A percentile compares a stretch with the other conserved stretches of the same genome.
These are phyloP conservation scores for Fabrea salina DNA, from an alignment of 169 alveolate species.

Conservation along the genomic window DNA sequence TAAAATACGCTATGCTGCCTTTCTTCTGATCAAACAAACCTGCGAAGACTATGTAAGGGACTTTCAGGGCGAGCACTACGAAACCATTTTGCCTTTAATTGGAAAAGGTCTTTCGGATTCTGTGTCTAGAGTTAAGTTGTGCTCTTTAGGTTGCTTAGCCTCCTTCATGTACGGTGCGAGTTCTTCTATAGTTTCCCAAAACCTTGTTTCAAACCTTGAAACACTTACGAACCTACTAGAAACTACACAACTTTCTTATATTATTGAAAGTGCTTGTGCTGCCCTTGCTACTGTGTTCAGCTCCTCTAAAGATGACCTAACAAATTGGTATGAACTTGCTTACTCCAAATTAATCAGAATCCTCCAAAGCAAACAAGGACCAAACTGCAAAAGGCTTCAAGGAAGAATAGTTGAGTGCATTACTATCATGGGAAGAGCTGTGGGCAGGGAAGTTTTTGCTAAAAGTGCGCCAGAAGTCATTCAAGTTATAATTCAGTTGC, in stretches of 20 bases:
- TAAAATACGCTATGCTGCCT: slow-evolving; percentile 71
- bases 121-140: slow-evolving; percentile 68
- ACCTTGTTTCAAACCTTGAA: slow-evolving; percentile 37
- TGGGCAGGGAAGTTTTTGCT: slow-evolving; percentile 48
- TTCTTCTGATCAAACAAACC: slow-evolving; percentile 63
- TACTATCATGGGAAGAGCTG: slow-evolving; percentile 42
- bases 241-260: slow-evolving; percentile 28
- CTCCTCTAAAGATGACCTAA: slow-evolving; percentile 36
- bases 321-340: slow-evolving; percentile 34
- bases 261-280: slow-evolving; percentile 53
- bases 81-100: slow-evolving; percentile 51
- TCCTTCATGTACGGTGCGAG: slow-evolving; percentile 68
- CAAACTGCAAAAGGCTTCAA: slow-evolving; percentile 39
- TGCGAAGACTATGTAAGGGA: slow-evolving; percentile 58
- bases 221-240: slow-evolving; percentile 27
- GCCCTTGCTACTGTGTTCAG: slow-evolving; percentile 53
- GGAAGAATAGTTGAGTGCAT: slow-evolving; percentile 54
- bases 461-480: slow-evolving; percentile 49
- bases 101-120: slow-evolving; percentile 47
- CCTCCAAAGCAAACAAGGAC: slow-evolving; percentile 31
- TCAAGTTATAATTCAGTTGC: slow-evolving; percentile 46
- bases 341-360: slow-evolving; percentile 1
- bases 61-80: slow-evolving; percentile 57
- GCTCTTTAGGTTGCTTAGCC: slow-evolving; percentile 73
- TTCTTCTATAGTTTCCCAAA: slow-evolving; percentile 42